Conservation (phyloP, 2,329 filamentous ascomycete species). For the Chaetomium olivaceum region DNA sequence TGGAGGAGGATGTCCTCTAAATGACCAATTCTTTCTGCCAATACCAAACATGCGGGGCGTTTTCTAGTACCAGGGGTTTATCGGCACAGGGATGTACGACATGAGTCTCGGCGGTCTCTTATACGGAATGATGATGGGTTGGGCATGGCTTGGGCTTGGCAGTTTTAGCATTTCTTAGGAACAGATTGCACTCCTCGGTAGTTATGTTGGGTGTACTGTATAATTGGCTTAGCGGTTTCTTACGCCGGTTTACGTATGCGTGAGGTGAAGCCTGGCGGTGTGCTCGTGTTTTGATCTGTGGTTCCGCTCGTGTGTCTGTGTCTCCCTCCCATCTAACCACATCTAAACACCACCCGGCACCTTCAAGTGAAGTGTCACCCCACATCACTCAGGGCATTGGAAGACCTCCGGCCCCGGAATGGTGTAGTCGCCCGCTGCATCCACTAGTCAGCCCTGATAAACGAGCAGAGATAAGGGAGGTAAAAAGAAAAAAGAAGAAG, state of each 20-base stretch:
- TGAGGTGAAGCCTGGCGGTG: no score
- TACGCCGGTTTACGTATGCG: not conserved
- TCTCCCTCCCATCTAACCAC: no score
- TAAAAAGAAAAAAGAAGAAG: no score
- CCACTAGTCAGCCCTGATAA: not conserved
- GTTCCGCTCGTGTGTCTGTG: not conserved
- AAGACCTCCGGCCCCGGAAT: constrained; percentile 4
- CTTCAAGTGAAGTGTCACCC: not conserved
- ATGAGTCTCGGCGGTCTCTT: constrained; percentile 8
- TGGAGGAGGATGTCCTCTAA: constrained; percentile 66
- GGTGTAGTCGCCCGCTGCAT: constrained; percentile 4
- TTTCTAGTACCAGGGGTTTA: not conserved
- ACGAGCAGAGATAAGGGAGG: not conserved
- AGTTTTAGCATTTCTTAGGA: constrained; percentile 18
- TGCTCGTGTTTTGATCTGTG: not conserved
- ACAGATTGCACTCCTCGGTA: constrained; percentile 26
- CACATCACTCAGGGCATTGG: not conserved
- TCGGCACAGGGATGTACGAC: constrained; percentile 18
- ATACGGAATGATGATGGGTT: constrained; percentile 4
- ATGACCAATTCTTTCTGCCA: not conserved
- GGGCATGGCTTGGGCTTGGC: constrained; percentile 19
- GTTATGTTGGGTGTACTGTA: constrained; percentile 21
- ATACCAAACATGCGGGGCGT: not conserved
- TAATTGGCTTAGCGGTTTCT: constrained; percentile 16
- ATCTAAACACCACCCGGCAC: not conserved